Evolutionary conservation across 140 eudicot genomes (phyloP), one percentile per base, ranked within the genome.

Genomic region (Ambrosia hybrid): DNA sequence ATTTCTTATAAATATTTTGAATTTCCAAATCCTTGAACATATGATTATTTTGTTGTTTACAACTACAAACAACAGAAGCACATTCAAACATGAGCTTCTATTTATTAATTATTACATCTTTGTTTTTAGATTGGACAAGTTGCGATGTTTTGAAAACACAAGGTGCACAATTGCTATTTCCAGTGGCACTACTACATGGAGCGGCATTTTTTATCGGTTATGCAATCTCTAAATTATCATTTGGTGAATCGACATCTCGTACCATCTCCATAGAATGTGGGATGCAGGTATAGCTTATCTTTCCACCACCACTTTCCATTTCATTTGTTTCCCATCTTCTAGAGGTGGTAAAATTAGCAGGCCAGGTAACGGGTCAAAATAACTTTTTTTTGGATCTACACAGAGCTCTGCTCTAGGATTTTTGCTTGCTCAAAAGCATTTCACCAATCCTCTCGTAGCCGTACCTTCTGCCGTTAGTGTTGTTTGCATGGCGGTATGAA

Each of bases 211-310:
- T 84, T 45, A 56, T 94, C 8, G 99, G 99, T 77, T 94, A 94
- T 37, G 91, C 81, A 85, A 56, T 94, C 14, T 94, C 99, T 16
- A 94, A 84, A 63, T 15, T 86, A 59, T 88, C 97, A 26, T 94
- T 94, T 77, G 99, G 99, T 51, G 99, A 94, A 91, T 94, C 99
- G 12, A 94, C 99, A 15, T 94, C 99, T 61, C 92, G 99, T 71
- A 94, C 99, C 69, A 86, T 94, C 80, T 94, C 99, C 78, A 94
- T 94, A 46, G 99, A 94, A 88, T 94, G 99, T 73, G 99, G 99
- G 67, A 94, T 94, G 99, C 99, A 94, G 99, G 99, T 90, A 21
- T 21, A 76, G 12, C 34, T 71, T 49, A 12, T 11, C 6, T 46
- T 57, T 58, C 41, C 39, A 39, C 38, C 46, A 0, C 14, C 3